Base-by-base conservation (phyloP, 495 filamentous ascomycete species). In the Thermothielavioides terrestris region DNA sequence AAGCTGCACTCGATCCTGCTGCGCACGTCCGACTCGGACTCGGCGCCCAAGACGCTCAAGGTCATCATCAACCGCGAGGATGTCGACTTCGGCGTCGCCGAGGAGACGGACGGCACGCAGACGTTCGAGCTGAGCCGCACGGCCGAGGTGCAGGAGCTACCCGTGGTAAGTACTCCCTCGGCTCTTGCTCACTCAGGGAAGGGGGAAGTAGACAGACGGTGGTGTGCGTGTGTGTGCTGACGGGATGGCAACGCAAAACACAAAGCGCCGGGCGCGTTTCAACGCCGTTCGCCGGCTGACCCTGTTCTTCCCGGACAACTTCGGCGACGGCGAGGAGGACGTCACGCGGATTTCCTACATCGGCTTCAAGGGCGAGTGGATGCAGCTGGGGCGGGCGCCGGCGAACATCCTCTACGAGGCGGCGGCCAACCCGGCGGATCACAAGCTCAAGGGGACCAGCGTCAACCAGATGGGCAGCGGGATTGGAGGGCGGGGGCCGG, bases 311-410 rank as follows among this genome's bases (percentile, higher is more conserved):
- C 84, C 84, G 55, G 79, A 86, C 53, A 88, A 88, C 57, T 84
- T 80, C 55, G 59, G 73, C 30, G 74, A 77, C 42, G 79, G 74
- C 0, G 83, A 85, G 14, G 85, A 88, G 49, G 86, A 94, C 47
- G 78, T 85, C 44, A 91, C 87, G 18, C 74, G 82, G 30, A 65
- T 97, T 2, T 80, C 73, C 38, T 98, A 94, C 66, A 53, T 98
- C 46, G 92, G 88, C 0, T 95, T 98, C 71, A 89, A 86, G 66
- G 92, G 92, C 26, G 85, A 94, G 59, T 95, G 87, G 70, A 87
- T 89, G 80, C 79, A 81, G 59, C 64, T 94, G 58, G 89, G 83
- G 17, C 77, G 85, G 37, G 89, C 94, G 61, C 88, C 92, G 12
- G 69, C 85, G 4, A 86, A 84, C 50, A 85, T 95, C 54, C 55